A percentile compares a stretch with the other conserved stretches of the same genome.
Evolutionary conservation across 352 stramenopile genomes (phyloP).

Genomic region (Pythium grandisporangium): DNA sequence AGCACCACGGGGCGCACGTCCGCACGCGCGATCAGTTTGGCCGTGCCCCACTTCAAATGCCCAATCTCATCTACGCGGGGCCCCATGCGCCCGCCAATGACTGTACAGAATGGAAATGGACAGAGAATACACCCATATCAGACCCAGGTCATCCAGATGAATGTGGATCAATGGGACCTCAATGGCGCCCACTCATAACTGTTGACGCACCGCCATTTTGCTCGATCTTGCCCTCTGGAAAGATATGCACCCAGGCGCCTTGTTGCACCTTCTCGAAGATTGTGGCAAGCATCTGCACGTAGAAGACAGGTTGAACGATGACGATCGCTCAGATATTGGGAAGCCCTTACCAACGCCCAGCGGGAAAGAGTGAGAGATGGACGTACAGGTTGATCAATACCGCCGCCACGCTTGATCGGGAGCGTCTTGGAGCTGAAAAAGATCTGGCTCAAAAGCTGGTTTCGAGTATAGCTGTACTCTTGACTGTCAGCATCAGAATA

Average conservation of each 20-base stretch:
- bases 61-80: slow-evolving; percentile 64
- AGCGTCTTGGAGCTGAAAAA: slow-evolving; percentile 70
- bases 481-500: slow-evolving; percentile 44
- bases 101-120: slow-evolving; percentile 13
- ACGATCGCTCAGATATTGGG: too few species aligned
- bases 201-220: slow-evolving; percentile 35
- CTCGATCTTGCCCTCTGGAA: slow-evolving; percentile 81
- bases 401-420: slow-evolving; percentile 58
- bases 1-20: slow-evolving; percentile 64
- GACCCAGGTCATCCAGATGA: too few species aligned
- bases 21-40: slow-evolving; percentile 76
- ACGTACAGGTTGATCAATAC: slow-evolving; percentile 55
- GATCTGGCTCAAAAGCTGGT: slow-evolving; percentile 30
- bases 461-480: slow-evolving; percentile 78
- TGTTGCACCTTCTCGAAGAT: slow-evolving; percentile 77
- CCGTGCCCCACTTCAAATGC: slow-evolving; percentile 81
- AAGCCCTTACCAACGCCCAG: too few species aligned
- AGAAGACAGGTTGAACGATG: background rate
- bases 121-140: too few species aligned
- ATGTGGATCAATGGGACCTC: background rate
- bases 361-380: too few species aligned
- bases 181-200: background rate
- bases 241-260: slow-evolving; percentile 83
- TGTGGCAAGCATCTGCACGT: slow-evolving; percentile 48
- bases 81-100: slow-evolving; percentile 54